Percentiles rank a stretch among this genome's conserved stretches.
Evolutionary conservation across 352 stramenopile species (phyloP).

Genomic region (Phytophthora pinifolia): DNA sequence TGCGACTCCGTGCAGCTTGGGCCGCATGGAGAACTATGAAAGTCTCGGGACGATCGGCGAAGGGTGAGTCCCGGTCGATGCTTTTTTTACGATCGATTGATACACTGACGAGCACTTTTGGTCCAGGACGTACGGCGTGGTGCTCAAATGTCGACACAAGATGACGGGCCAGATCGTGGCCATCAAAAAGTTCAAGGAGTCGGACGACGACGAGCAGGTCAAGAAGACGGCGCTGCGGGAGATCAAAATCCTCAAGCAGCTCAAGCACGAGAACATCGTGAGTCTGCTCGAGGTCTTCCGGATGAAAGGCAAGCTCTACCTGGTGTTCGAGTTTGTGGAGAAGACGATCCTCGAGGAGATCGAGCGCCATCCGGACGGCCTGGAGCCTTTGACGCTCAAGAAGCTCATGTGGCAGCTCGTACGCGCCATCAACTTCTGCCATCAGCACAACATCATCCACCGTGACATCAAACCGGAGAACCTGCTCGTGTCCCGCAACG

Average conservation of each 20-base stretch:
- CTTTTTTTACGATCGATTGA: not conserved
- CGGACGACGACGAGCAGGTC: slow-evolving; percentile 88
- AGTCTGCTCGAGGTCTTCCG: slow-evolving; percentile 85
- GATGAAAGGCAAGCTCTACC: slow-evolving; percentile 81
- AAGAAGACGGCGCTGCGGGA: slow-evolving; percentile 86
- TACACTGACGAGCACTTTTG: not conserved
- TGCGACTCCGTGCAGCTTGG: slow-evolving; percentile 4
- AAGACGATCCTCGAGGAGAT: slow-evolving; percentile 91
- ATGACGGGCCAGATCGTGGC: slow-evolving; percentile 83
- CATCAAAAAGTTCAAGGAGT: slow-evolving; percentile 93
- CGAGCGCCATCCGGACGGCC: slow-evolving; percentile 82
- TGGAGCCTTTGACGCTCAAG: slow-evolving; percentile 66
- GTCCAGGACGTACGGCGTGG: slow-evolving; percentile 83
- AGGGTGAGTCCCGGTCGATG: slow-evolving; percentile 46
- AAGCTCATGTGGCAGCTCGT: slow-evolving; percentile 86
- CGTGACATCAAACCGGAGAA: slow-evolving; percentile 96
- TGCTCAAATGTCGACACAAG: slow-evolving; percentile 87
- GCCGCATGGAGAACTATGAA: slow-evolving; percentile 87
- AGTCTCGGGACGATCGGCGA: slow-evolving; percentile 86
- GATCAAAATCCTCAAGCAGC: slow-evolving; percentile 86
- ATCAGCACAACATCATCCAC: slow-evolving; percentile 96
- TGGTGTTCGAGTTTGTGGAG: slow-evolving; percentile 90
- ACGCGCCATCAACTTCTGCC: slow-evolving; percentile 91
- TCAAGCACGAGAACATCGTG: slow-evolving; percentile 89
- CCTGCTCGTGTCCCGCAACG: slow-evolving; percentile 91